Evolutionary conservation across 2,329 filamentous ascomycete species (phyloP), one percentile per base, ranked within the genome.

Genomic region (Fonsecaea pedrosoi): DNA sequence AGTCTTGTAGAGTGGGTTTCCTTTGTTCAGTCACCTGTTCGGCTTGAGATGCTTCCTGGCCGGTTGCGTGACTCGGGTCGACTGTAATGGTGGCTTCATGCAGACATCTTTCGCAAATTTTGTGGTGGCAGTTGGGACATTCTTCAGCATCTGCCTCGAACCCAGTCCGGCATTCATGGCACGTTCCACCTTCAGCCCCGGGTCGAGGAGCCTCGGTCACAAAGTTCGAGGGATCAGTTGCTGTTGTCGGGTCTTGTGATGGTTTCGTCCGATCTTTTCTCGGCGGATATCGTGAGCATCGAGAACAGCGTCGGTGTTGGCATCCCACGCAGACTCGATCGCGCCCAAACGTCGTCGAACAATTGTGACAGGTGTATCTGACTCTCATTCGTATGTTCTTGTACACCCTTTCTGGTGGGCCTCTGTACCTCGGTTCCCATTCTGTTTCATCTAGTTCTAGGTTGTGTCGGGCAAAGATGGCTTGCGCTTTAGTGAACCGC

Each of bases 291-390:
- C 92, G 88, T 34, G 88, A 86, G 77, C 94, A 97, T 74, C 90
- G 88, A 75, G 87, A 90, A 85, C 94, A 97, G 71, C 92, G 87
- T 55, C 83, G 82, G 79, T 97, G 94, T 72, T 90, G 85, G 81
- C 94, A 97, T 71, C 86, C 87, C 70, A 84, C 78, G 79, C 94
- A 97, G 67, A 90, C 83, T 79, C 90, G 92, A 73, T 89, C 86
- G 21, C 85, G 78, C 64, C 90, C 89, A 77, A 94, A 96, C 30
- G 86, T 86, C 13, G 89, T 87, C 66, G 89, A 86, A 81, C 94
- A 97, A 72, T 87, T 85, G 79, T 97, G 94, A 78, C 94, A 97
- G 69, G 86, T 89, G 54, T 81, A 82, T 59, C 77, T 81, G 37
- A 83, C 79, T 50, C 81, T 75, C 79, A 83, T 82, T 65, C 81